These are phyloP conservation scores for Daldinia grandis DNA, from an alignment of 495 filamentous ascomycete species.

Conservation along the genomic window DNA sequence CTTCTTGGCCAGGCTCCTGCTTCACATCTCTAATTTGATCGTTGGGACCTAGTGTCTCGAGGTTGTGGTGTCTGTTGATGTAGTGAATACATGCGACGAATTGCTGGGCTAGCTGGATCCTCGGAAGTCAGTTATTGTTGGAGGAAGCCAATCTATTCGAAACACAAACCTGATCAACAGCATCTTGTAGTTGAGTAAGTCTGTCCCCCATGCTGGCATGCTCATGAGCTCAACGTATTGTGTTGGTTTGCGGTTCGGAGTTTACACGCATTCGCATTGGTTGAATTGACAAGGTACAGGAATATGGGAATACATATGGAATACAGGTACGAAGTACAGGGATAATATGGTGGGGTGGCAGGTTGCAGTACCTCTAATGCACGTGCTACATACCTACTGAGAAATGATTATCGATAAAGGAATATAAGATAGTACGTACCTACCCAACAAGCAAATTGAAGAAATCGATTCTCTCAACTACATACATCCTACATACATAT, in stretches of 20 bases:
- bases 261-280: neutral
- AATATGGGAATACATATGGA: neutral
- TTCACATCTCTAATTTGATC: slow-evolving; percentile 67
- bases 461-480: neutral
- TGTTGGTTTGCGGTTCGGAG: neutral
- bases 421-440: neutral
- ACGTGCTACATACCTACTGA: neutral
- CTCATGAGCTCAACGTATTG: neutral
- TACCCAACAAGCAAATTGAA: neutral
- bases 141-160: neutral
- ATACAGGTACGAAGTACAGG: neutral
- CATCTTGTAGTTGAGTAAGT: slow-evolving; percentile 93
- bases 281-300: neutral
- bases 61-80: slow-evolving; percentile 81
- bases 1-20: slow-evolving; percentile 51
- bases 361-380: no score
- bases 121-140: slow-evolving; percentile 14
- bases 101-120: slow-evolving; percentile 78
- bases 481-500: no score
- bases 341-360: neutral
- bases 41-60: slow-evolving; percentile 68
- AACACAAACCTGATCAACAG: slow-evolving; percentile 80
- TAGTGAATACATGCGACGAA: slow-evolving; percentile 89
- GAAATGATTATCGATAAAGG: slow-evolving; percentile 14
- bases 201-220: slow-evolving; percentile 78